Evolutionary conservation across 1,284 basidiomycete species (phyloP).

Genomic region (Fomitopsis schrenkii): DNA sequence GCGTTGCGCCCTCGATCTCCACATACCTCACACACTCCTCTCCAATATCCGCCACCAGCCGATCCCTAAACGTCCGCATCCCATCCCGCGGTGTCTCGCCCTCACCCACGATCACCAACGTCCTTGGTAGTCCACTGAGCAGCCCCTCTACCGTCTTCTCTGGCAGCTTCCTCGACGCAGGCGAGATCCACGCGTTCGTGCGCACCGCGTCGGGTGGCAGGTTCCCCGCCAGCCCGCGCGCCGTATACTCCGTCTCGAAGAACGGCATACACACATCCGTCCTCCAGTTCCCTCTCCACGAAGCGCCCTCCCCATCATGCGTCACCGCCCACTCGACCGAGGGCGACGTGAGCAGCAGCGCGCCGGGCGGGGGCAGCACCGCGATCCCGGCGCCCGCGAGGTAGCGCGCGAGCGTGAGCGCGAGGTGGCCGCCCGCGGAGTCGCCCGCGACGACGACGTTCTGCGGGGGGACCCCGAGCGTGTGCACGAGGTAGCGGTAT

Average conservation of each 20-base stretch:
- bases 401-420: background rate
- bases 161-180: slow-evolving; percentile 33
- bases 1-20: slow-evolving; percentile 34
- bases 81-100: slow-evolving; percentile 29
- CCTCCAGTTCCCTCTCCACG: slow-evolving; percentile 13
- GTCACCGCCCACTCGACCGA: slow-evolving; percentile 33
- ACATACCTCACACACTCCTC: slow-evolving; percentile 22
- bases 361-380: slow-evolving; percentile 27
- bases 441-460: background rate
- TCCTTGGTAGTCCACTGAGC: slow-evolving; percentile 30
- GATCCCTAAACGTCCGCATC: slow-evolving; percentile 21
- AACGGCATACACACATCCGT: slow-evolving; percentile 10
- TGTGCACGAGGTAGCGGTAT: background rate
- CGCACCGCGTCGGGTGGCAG: slow-evolving; percentile 26
- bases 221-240: slow-evolving; percentile 17
- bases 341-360: slow-evolving; percentile 35
- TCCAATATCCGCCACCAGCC: slow-evolving; percentile 26
- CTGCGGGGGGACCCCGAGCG: background rate
- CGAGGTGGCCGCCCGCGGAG: background rate
- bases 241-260: slow-evolving; percentile 14
- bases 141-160: slow-evolving; percentile 17
- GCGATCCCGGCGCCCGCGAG: slow-evolving; percentile 6
- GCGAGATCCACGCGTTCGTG: slow-evolving; percentile 51
- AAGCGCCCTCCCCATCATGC: slow-evolving; percentile 13
- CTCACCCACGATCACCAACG: slow-evolving; percentile 29